These are phyloP conservation scores for Erucastrum elatum DNA, from an alignment of 345 rosid species.

Conservation along the genomic window DNA sequence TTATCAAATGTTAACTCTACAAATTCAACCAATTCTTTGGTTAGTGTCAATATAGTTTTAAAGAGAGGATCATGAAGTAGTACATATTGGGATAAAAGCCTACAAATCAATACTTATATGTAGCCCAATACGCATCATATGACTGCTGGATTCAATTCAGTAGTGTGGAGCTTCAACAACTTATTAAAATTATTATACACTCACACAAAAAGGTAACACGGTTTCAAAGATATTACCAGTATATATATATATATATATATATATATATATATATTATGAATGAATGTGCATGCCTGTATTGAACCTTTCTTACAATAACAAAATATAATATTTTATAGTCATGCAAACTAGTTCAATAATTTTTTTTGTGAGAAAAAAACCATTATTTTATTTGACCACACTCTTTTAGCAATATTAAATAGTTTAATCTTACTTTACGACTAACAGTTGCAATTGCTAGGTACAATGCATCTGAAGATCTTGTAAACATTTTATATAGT, in stretches of 20 bases:
- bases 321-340: background rate
- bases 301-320: background rate
- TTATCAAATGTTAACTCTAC: background rate
- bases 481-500: background rate
- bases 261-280: too few relatives aligned
- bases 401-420: background rate
- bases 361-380: background rate
- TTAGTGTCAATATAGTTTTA: background rate
- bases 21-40: background rate
- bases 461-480: conserved; percentile 25
- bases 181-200: conserved; percentile 4
- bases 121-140: background rate
- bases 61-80: background rate
- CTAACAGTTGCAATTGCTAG: conserved; percentile 12
- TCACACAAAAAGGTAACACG: conserved; percentile 2
- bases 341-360: conserved; percentile 2
- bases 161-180: conserved; percentile 1
- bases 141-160: background rate
- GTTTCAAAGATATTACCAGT: background rate
- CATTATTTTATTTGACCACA: background rate
- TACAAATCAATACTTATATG: background rate
- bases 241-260: background rate
- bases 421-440: conserved; percentile 26
- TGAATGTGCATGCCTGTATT: conserved; percentile 4
- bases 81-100: background rate